phyloP scores from a whole-genome alignment of 225 moss, liverwort and hornwort species.

The Polytrichum formosum region DNA sequence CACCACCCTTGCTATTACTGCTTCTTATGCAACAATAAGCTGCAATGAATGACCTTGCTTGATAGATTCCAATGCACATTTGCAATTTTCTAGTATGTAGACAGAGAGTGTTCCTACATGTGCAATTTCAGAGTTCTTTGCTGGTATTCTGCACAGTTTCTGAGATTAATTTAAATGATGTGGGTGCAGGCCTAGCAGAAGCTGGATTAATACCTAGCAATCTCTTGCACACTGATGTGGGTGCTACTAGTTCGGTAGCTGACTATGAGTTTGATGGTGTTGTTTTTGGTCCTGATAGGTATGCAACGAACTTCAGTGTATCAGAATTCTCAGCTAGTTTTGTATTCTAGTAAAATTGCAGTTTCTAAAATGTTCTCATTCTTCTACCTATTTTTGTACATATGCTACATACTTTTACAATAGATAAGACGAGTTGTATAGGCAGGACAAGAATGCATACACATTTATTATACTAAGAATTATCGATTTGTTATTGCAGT shows the following conservation, averaged over 20 bases:
- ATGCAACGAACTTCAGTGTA: background rate
- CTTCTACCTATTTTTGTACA: too few species aligned
- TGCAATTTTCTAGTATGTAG: background rate
- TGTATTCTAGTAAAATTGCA: too few species aligned
- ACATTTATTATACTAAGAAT: background rate
- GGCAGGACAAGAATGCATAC: too few species aligned
- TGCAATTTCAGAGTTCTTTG: background rate
- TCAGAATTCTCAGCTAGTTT: background rate
- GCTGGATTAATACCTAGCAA: constrained; percentile 95
- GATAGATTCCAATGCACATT: background rate
- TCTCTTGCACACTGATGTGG: constrained; percentile 64
- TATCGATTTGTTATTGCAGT: constrained; percentile 33
- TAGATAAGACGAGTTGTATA: too few species aligned
- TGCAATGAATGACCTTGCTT: background rate
- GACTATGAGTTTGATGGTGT: constrained; percentile 35
- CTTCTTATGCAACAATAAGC: background rate
- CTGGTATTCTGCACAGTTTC: background rate
- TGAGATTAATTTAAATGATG: background rate
- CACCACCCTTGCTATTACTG: background rate
- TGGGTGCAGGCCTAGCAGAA: constrained; percentile 78
- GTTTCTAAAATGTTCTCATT: too few species aligned
- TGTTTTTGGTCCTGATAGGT: constrained; percentile 78
- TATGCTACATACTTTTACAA: too few species aligned
- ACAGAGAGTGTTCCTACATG: background rate
- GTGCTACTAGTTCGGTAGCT: constrained; percentile 27